A percentile compares a stretch with the other conserved stretches of the same genome.
Conservation (phyloP, 2,329 filamentous ascomycete species). For the Alternaria panax region DNA sequence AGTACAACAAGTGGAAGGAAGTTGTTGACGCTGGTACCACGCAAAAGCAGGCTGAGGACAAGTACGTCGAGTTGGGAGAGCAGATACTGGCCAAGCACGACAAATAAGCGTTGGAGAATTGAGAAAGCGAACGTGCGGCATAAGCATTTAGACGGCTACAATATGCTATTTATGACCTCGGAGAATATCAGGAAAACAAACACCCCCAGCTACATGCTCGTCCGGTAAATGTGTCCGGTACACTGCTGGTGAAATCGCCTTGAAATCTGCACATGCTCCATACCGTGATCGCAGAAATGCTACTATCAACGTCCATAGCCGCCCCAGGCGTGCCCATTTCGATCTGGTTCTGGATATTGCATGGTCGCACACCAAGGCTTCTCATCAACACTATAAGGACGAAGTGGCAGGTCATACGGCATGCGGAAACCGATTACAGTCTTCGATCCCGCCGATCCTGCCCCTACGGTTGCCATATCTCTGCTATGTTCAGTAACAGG, state of each 20-base stretch:
- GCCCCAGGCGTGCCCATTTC: constrained; percentile 57
- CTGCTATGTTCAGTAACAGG: constrained; percentile 18
- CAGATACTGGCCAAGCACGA: constrained; percentile 74
- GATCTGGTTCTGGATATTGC: constrained; percentile 68
- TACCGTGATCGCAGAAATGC: background rate
- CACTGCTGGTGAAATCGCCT: background rate
- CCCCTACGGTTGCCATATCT: constrained; percentile 2
- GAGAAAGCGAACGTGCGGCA: constrained; percentile 13
- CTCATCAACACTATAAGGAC: constrained; percentile 68
- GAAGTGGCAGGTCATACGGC: constrained; percentile 82
- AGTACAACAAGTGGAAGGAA: constrained; percentile 79
- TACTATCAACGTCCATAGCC: constrained; percentile 18
- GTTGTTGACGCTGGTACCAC: constrained; percentile 69
- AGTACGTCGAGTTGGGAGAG: constrained; percentile 78
- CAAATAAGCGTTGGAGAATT: constrained; percentile 49
- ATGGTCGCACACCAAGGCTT: constrained; percentile 78
- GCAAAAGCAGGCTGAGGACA: constrained; percentile 72
- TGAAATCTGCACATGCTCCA: background rate
- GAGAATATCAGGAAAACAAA: background rate
- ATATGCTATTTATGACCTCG: background rate
- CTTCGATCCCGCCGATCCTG: background rate
- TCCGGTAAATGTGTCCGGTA: background rate
- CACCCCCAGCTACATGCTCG: background rate
- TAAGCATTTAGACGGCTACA: constrained; percentile 34
- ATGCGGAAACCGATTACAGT: constrained; percentile 73